Evolutionary conservation across 331 rosid genomes (phyloP).

Genomic region (Acacia concinna): DNA sequence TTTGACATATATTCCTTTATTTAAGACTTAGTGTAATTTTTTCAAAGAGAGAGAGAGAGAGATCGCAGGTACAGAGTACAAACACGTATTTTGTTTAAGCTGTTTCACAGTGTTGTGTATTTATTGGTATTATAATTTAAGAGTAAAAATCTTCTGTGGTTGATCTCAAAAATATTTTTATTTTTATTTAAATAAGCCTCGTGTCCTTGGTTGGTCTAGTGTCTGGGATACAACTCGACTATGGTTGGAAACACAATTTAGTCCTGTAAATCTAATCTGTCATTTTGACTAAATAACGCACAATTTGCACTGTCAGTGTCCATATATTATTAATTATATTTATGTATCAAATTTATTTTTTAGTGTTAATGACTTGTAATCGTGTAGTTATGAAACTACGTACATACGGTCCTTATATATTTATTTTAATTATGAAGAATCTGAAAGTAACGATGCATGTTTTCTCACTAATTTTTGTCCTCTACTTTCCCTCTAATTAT

Average conservation of each 20-base stretch:
- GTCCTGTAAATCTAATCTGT: slow-evolving; percentile 29
- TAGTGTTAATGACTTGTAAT: not conserved
- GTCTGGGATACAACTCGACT: slow-evolving; percentile 44
- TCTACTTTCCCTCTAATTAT: not conserved
- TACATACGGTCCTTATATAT: slow-evolving; percentile 12
- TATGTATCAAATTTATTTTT: not conserved
- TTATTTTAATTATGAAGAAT: not conserved
- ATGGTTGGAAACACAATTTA: slow-evolving; percentile 28
- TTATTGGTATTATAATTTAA: not conserved
- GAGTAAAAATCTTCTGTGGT: not conserved
- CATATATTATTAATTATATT: not conserved
- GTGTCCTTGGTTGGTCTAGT: slow-evolving; percentile 35
- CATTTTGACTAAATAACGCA: slow-evolving; percentile 33
- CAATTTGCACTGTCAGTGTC: slow-evolving; percentile 29
- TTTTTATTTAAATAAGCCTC: slow-evolving; percentile 6
- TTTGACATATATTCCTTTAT: too few relatives aligned
- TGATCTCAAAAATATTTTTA: not conserved
- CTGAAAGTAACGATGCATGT: not conserved
- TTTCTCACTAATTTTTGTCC: slow-evolving; percentile 8
- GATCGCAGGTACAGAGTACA: not conserved
- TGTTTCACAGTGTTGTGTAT: not conserved
- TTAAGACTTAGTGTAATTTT: too few relatives aligned
- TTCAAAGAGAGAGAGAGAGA: too few relatives aligned
- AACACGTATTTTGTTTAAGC: not conserved
- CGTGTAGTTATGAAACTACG: slow-evolving; percentile 35